A percentile compares a stretch with the other conserved stretches of the same genome.
phyloP scores from a whole-genome alignment of 2,329 filamentous ascomycete genomes.

The Cercospora berteroae region DNA sequence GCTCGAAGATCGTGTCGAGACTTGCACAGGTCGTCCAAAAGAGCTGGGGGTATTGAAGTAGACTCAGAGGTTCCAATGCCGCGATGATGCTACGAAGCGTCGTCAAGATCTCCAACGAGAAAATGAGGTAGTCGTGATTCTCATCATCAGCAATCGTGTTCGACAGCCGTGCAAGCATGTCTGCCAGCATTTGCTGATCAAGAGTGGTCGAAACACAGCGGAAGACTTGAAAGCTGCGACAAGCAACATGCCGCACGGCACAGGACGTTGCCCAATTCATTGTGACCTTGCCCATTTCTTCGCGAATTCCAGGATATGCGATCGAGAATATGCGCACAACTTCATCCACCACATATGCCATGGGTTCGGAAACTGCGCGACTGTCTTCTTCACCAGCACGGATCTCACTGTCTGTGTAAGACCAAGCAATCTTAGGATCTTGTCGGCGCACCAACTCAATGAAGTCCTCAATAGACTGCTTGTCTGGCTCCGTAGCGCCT shows the following conservation, averaged over 20 bases:
- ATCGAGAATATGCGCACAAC: constrained; percentile 83
- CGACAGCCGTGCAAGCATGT: constrained; percentile 91
- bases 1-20: constrained; percentile 92
- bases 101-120: constrained; percentile 96
- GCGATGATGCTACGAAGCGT: constrained; percentile 89
- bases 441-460: constrained; percentile 84
- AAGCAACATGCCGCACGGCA: constrained; percentile 89
- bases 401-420: constrained; percentile 87
- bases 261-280: constrained; percentile 96
- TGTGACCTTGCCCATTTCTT: constrained; percentile 86
- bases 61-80: constrained; percentile 73
- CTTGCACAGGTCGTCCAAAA: constrained; percentile 99
- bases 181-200: constrained; percentile 90
- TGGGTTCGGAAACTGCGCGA: constrained; percentile 76
- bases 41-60: constrained; percentile 87
- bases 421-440: constrained; percentile 83
- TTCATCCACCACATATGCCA: constrained; percentile 78
- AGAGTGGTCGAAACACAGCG: constrained; percentile 86
- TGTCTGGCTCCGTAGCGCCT: constrained; percentile 63
- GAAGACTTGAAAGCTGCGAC: constrained; percentile 96
- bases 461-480: constrained; percentile 77
- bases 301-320: constrained; percentile 80
- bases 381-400: constrained; percentile 63
- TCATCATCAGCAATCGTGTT: constrained; percentile 97
- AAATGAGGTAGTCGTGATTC: constrained; percentile 81